phyloP scores from a whole-genome alignment of 306 rosid species.

The Cajanus cajan region DNA sequence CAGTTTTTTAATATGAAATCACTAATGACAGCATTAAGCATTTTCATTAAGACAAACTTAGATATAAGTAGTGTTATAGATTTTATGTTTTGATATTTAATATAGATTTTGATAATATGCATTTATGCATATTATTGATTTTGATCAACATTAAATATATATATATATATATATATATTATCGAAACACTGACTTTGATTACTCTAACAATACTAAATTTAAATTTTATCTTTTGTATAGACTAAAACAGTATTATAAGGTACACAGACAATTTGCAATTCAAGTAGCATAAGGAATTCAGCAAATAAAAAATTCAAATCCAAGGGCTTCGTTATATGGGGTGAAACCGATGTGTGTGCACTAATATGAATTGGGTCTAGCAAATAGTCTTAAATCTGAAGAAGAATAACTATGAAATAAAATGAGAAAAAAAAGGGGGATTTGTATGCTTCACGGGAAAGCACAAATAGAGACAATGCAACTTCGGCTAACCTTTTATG shows the following conservation, averaged over 20 bases:
- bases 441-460: background rate
- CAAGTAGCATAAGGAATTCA: background rate
- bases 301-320: background rate
- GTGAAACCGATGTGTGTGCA: too few relatives aligned
- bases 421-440: background rate
- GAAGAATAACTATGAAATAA: too few relatives aligned
- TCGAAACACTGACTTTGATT: too few relatives aligned
- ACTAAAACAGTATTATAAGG: background rate
- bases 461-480: background rate
- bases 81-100: too few relatives aligned
- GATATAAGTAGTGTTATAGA: too few relatives aligned
- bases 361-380: too few relatives aligned
- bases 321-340: background rate
- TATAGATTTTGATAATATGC: too few relatives aligned
- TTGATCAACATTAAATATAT: too few relatives aligned
- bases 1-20: background rate
- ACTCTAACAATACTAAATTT: too few relatives aligned
- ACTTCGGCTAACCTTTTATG: background rate
- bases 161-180: too few relatives aligned
- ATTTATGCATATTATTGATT: too few relatives aligned
- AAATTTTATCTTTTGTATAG: background rate
- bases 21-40: background rate
- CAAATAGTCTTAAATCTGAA: too few relatives aligned
- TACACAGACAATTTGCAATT: background rate
- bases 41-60: background rate